phyloP scores from a whole-genome alignment of 2,329 filamentous ascomycete genomes.

The Raffaelea deltoideospora region DNA sequence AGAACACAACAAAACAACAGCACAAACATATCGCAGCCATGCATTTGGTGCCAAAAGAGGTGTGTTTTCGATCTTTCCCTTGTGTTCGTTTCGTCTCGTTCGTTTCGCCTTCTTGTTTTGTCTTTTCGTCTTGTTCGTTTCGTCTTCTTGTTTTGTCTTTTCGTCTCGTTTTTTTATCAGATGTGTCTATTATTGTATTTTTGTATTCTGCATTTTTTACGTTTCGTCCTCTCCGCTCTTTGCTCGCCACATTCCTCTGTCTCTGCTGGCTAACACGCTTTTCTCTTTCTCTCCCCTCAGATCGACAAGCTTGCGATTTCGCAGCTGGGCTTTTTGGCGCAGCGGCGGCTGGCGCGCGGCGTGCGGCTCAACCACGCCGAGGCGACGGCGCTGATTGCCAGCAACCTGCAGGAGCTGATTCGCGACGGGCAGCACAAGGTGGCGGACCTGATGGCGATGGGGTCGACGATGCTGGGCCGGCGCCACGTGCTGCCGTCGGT shows the following conservation, averaged over 20 bases:
- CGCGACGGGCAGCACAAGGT: conserved; percentile 90
- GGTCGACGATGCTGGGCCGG: conserved; percentile 81
- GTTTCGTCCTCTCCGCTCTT: no score
- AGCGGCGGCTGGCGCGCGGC: conserved; percentile 74
- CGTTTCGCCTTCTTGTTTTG: no score
- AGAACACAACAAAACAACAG: no score
- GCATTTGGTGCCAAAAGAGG: conserved; percentile 22
- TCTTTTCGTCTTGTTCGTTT: no score
- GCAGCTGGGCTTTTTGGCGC: conserved; percentile 74
- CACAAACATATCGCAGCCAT: no score
- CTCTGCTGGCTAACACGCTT: no score
- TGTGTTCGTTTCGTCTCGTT: no score
- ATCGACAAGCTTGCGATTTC: conserved; percentile 93
- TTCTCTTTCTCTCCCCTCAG: conserved; percentile 27
- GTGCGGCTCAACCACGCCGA: conserved; percentile 83
- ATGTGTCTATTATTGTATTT: no score
- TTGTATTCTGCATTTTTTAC: no score
- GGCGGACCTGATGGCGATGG: conserved; percentile 83
- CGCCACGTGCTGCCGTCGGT: conserved; percentile 83
- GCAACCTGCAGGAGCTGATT: conserved; percentile 87
- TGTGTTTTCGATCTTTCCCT: conserved; percentile 13
- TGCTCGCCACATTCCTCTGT: no score
- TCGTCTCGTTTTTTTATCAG: no score
- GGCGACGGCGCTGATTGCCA: conserved; percentile 71
- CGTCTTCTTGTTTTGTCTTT: no score